Evolutionary conservation across 306 rosid species (phyloP).

Genomic region (Cercis canadensis): DNA sequence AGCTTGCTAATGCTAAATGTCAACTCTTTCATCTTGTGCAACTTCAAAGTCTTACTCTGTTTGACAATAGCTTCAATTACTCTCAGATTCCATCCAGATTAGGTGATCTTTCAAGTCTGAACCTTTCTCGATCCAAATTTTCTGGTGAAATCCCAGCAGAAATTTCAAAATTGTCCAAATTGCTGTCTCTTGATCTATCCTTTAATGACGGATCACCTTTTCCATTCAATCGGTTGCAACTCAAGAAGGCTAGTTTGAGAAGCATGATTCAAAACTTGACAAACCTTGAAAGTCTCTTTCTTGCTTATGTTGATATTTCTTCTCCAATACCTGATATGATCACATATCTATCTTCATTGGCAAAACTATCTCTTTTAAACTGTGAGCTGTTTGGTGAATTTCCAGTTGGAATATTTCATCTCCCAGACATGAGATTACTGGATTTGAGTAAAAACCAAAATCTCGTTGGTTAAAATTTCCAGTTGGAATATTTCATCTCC

Average conservation of each 20-base stretch:
- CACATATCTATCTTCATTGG: slow-evolving; percentile 11
- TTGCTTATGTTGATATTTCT: background rate
- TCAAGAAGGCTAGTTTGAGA: background rate
- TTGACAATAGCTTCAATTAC: background rate
- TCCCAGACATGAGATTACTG: slow-evolving; percentile 18
- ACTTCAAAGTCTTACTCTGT: background rate
- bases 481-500: background rate
- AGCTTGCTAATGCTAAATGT: background rate
- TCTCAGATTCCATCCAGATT: background rate
- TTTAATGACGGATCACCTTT: too few relatives aligned
- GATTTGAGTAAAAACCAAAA: fast-evolving
- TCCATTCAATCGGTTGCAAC: background rate
- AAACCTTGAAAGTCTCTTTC: background rate
- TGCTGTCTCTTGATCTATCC: background rate
- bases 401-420: slow-evolving; percentile 2
- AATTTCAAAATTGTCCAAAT: background rate
- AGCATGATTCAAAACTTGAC: background rate
- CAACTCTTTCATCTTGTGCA: background rate
- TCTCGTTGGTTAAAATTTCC: slow-evolving; percentile 41
- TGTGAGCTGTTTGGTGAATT: slow-evolving; percentile 26
- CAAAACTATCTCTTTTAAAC: fast-evolving
- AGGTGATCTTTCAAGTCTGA: background rate
- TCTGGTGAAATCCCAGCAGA: background rate
- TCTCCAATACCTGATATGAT: slow-evolving; percentile 16
- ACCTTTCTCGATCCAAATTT: background rate